Evolutionary conservation across 1,284 basidiomycete species (phyloP).

Genomic region (Retiboletus flavoniger): DNA sequence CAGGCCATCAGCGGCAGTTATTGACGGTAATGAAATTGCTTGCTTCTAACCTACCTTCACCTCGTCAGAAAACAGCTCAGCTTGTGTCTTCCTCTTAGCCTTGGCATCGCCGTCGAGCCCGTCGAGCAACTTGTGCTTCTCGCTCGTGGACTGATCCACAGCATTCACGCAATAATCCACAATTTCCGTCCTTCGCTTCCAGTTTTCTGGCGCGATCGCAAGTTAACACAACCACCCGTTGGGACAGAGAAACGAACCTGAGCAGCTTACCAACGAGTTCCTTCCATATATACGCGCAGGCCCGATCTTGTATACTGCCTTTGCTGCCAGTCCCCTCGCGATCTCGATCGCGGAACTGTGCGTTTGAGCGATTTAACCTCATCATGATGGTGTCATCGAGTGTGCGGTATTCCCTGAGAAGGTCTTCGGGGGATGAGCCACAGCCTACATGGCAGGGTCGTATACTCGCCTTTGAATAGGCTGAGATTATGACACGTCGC

Average conservation of each 20-base stretch:
- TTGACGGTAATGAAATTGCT: constrained; percentile 25
- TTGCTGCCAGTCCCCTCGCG: constrained; percentile 42
- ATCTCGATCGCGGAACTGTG: constrained; percentile 74
- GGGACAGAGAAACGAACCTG: constrained; percentile 11
- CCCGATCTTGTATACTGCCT: constrained; percentile 62
- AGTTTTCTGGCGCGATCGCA: constrained; percentile 59
- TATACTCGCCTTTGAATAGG: constrained; percentile 69
- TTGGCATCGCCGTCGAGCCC: constrained; percentile 44
- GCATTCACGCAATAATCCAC: constrained; percentile 77
- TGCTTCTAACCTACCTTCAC: constrained; percentile 64
- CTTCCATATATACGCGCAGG: constrained; percentile 78
- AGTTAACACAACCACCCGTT: constrained; percentile 10
- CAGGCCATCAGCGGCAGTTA: constrained; percentile 31
- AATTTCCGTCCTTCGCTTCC: constrained; percentile 77
- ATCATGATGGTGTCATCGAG: constrained; percentile 84
- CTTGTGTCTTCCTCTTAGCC: constrained; percentile 49
- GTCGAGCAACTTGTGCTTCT: constrained; percentile 53
- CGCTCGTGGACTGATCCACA: constrained; percentile 63
- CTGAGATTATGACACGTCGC: constrained; percentile 78
- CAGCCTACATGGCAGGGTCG: constrained; percentile 6
- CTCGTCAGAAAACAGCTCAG: constrained; percentile 65
- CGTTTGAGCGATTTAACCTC: constrained; percentile 80
- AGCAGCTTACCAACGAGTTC: constrained; percentile 69
- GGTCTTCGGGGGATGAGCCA: constrained; percentile 50
- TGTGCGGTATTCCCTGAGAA: constrained; percentile 81